A percentile compares a stretch with the other conserved stretches of the same genome.
phyloP scores from a whole-genome alignment of 2,329 filamentous ascomycete genomes.

The Fusarium sp. region DNA sequence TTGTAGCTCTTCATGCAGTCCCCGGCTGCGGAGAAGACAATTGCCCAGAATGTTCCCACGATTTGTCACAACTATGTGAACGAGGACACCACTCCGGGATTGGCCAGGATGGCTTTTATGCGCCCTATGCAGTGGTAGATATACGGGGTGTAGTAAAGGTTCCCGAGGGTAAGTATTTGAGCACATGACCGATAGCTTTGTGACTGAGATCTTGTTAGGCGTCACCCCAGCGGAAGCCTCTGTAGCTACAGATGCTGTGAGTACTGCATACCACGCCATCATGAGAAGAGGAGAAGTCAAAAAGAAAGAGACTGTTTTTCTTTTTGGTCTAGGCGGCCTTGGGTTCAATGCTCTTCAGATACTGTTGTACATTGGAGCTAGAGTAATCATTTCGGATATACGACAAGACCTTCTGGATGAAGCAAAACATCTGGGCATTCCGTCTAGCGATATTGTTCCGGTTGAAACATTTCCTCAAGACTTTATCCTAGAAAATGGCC shows the following conservation, averaged over 20 bases:
- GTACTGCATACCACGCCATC: slow-evolving; percentile 38
- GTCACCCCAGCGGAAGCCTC: slow-evolving; percentile 34
- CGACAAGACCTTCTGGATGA: slow-evolving; percentile 32
- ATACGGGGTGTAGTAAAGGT: slow-evolving; percentile 31
- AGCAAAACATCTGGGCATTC: slow-evolving; percentile 20
- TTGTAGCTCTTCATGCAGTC: slow-evolving; percentile 39
- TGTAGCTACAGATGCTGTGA: slow-evolving; percentile 38
- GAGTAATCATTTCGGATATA: slow-evolving; percentile 35
- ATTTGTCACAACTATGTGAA: slow-evolving; percentile 53
- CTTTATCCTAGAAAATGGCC: slow-evolving; percentile 2
- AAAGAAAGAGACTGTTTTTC: slow-evolving; percentile 18
- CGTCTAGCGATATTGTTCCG: slow-evolving; percentile 23
- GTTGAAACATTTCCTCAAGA: slow-evolving; percentile 20
- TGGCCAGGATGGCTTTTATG: slow-evolving; percentile 57
- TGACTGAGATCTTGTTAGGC: slow-evolving; percentile 1
- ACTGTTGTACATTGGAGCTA: slow-evolving; percentile 21
- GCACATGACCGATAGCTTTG: not conserved
- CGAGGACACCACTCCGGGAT: slow-evolving; percentile 55
- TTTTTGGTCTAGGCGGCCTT: slow-evolving; percentile 32
- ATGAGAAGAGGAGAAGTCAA: slow-evolving; percentile 29
- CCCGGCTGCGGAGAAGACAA: slow-evolving; percentile 24
- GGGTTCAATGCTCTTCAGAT: slow-evolving; percentile 39
- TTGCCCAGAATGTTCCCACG: slow-evolving; percentile 53
- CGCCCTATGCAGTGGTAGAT: slow-evolving; percentile 52
- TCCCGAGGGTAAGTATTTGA: not conserved